Base-by-base conservation (phyloP, 305 asterid species). In the Striga hermonthica region DNA sequence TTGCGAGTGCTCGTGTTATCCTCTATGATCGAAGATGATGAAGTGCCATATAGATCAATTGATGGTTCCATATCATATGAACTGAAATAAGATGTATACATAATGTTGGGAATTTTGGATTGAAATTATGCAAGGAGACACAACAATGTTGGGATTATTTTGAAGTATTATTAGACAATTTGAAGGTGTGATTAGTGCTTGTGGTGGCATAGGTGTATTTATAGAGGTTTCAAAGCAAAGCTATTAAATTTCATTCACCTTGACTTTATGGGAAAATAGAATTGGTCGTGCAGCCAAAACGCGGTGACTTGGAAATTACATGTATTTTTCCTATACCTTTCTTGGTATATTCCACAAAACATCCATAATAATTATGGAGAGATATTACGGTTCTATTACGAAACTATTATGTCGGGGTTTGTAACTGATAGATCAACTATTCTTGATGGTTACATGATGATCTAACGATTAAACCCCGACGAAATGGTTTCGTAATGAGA, bases 151-250 rank as follows among this genome's bases (percentile, higher is more conserved):
- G n/a, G 48, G 56, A 37, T 68, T 48, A 6, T n/a, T 22, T 22
- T 22, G 31, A 22, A 6, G 3, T 28, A 43, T 8, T 12, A 31
- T 13, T 50, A 16, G 8, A 37, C 9, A 31, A 22, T 9, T 38
- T 59, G 2, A 9, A 48, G 34, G 14, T 41, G 1, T 43, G n/a
- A 13, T n/a, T 55, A 22, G 47, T 28, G 49, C 0, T 14, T n/a
- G 38, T 67, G 58, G 8, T 36, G 40, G 53, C 38, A 49, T 49
- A 13, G 12, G 9, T 50, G 9, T 4, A 7, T 71, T 56, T 72
- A 65, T 72, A 65, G 15, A 15, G 31, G 57, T 38, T 50, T 58
- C 57, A 31, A 35, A 62, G 77, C 35, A 67, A 52, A 7, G 1
- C 31, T 4, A 7, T 11, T 0, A 3, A 6, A 35, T 58, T 65